Evolutionary conservation across 345 rosid genomes (phyloP).

Genomic region (thale cress (Arabidopsis thaliana)): TAIR10.1 NC_003076.8:1689501-1690000

Average conservation of each 20-base stretch:
- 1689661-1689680: background rate
- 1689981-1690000: no score
- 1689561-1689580: constrained; percentile 15
- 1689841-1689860: background rate
- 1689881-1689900: no score
- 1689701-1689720: constrained; percentile 34
- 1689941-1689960: no score
- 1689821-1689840: background rate
- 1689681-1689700: constrained; percentile 18
- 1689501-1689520: constrained; percentile 53
- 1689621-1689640: constrained; percentile 5
- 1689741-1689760: no score
- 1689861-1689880: no score
- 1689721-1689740: constrained; percentile 27
- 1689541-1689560: constrained; percentile 64
- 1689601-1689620: constrained; percentile 16
- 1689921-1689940: no score
- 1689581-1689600: constrained; percentile 3
- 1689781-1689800: background rate
- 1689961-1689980: no score
- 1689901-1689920: no score
- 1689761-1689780: background rate
- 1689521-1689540: constrained; percentile 60
- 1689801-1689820: background rate
- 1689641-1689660: constrained; percentile 40